Percentiles rank a stretch among this genome's conserved stretches.
Evolutionary conservation across 306 rosid species (phyloP).

Genomic region (Lathyrus sativus): DNA sequence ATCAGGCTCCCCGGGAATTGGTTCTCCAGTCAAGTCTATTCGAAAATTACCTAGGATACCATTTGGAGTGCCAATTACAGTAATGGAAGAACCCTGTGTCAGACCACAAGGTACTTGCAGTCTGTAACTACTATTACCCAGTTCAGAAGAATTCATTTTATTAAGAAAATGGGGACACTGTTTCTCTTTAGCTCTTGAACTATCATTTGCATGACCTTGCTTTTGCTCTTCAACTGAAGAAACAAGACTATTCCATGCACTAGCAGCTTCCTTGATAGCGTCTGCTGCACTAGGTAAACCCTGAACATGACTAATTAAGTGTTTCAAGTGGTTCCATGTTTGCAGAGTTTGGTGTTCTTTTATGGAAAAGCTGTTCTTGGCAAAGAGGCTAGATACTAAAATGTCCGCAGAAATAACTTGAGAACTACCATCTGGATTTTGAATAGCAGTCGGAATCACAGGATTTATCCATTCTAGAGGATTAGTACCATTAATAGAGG

Average conservation of each 20-base stretch:
- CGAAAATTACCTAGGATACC: slow-evolving; percentile 89
- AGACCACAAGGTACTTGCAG: slow-evolving; percentile 89
- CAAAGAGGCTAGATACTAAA: slow-evolving; percentile 64
- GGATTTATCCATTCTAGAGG: slow-evolving; percentile 84
- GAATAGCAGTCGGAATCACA: slow-evolving; percentile 60
- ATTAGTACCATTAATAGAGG: slow-evolving; percentile 56
- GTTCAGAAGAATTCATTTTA: slow-evolving; percentile 69
- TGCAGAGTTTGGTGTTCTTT: slow-evolving; percentile 67
- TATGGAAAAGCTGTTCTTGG: slow-evolving; percentile 60
- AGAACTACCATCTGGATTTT: slow-evolving; percentile 63
- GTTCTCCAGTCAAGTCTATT: slow-evolving; percentile 86
- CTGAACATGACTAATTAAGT: slow-evolving; percentile 65
- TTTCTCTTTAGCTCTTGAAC: slow-evolving; percentile 71
- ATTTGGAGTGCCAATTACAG: slow-evolving; percentile 81
- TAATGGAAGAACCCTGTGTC: slow-evolving; percentile 94
- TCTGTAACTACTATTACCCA: slow-evolving; percentile 56
- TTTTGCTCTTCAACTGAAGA: slow-evolving; percentile 66
- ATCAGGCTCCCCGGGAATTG: slow-evolving; percentile 97
- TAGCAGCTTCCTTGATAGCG: slow-evolving; percentile 91
- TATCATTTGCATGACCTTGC: slow-evolving; percentile 59
- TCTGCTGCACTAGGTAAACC: slow-evolving; percentile 90
- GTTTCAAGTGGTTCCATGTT: slow-evolving; percentile 81
- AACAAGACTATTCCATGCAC: slow-evolving; percentile 78
- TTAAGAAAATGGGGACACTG: slow-evolving; percentile 94
- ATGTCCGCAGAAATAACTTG: slow-evolving; percentile 66